Conservation (phyloP, 2,329 filamentous ascomycete genomes). For the Zarea fungicola region DNA sequence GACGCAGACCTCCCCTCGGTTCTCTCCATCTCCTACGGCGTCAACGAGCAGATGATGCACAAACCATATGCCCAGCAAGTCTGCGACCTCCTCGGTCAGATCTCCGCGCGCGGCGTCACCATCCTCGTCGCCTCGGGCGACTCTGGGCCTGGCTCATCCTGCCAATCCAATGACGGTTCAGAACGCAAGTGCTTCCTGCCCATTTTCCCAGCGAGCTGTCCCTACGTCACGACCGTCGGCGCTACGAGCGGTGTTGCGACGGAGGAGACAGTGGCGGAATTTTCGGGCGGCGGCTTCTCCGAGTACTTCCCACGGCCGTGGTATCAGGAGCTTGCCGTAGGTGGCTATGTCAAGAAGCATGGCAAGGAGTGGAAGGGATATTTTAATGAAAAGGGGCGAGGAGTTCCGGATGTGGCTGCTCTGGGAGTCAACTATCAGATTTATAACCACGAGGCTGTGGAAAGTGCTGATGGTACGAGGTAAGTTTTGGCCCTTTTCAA, state of each 20-base stretch:
- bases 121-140: conserved; percentile 64
- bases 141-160: conserved; percentile 30
- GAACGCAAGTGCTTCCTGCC: conserved; percentile 30
- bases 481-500: conserved; percentile 17
- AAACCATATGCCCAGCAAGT: conserved; percentile 47
- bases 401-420: conserved; percentile 56
- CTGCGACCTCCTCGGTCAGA: conserved; percentile 56
- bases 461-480: conserved; percentile 29
- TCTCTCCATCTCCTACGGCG: conserved; percentile 65
- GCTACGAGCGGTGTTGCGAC: conserved; percentile 43
- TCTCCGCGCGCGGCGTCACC: conserved; percentile 61
- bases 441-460: conserved; percentile 25
- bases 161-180: conserved; percentile 32
- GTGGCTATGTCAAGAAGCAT: conserved; percentile 36
- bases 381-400: conserved; percentile 46
- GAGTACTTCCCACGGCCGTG: conserved; percentile 38
- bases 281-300: conserved; percentile 49
- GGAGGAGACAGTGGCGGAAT: conserved; percentile 49
- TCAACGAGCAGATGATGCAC: conserved; percentile 61
- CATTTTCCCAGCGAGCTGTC: conserved; percentile 39
- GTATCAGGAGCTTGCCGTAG: conserved; percentile 43
- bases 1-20: conserved; percentile 55
- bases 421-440: conserved; percentile 37
- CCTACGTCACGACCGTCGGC: conserved; percentile 59
- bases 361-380: conserved; percentile 46